These are phyloP conservation scores for Cordyceps militaris DNA, from an alignment of 2,329 filamentous ascomycete genomes.

Conservation along the genomic window DNA sequence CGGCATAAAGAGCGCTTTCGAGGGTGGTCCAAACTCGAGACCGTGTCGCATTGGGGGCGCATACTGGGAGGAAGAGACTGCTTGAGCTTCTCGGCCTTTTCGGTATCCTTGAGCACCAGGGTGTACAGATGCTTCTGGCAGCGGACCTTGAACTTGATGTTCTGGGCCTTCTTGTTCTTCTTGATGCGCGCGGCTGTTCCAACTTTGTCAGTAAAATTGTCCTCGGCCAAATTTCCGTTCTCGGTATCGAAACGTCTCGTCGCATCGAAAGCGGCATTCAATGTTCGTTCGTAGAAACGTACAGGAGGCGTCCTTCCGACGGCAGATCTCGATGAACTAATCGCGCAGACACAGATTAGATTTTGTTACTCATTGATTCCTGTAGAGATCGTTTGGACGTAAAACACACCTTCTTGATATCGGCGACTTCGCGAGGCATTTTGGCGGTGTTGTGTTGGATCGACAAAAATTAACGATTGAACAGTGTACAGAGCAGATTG, in stretches of 20 bases:
- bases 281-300: constrained; percentile 42
- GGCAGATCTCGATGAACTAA: constrained; percentile 99
- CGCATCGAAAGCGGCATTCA: not conserved
- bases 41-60: constrained; percentile 28
- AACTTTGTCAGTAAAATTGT: constrained; percentile 5
- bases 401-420: constrained; percentile 75
- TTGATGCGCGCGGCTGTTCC: constrained; percentile 77
- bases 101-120: constrained; percentile 93
- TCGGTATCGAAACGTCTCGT: not conserved
- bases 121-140: constrained; percentile 97
- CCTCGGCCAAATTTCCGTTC: not conserved
- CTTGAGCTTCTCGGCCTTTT: constrained; percentile 99
- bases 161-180: constrained; percentile 83
- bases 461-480: constrained; percentile 20
- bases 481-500: constrained; percentile 23
- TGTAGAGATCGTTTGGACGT: no score
- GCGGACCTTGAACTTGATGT: constrained; percentile 99
- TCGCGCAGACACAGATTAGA: constrained; percentile 21
- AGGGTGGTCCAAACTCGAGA: not conserved
- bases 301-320: constrained; percentile 99
- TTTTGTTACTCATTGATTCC: not conserved
- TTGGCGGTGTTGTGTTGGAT: constrained; percentile 64
- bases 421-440: constrained; percentile 97
- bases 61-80: constrained; percentile 95
- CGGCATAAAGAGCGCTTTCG: no score